Evolutionary conservation across 2,329 filamentous ascomycete genomes (phyloP).

Genomic region (Pyrenophora teres): DNA sequence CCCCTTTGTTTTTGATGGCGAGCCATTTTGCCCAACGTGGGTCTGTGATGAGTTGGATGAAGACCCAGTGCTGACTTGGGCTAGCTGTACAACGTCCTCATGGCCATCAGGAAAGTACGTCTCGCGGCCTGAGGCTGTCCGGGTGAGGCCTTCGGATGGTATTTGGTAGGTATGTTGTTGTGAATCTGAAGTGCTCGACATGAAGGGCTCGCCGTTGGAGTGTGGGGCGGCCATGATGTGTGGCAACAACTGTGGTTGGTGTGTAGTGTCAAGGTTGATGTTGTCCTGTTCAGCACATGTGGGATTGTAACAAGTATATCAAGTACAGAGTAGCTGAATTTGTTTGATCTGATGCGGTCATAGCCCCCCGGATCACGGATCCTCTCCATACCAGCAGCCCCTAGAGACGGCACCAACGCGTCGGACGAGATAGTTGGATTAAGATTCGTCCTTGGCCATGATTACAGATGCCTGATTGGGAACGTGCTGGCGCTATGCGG

Average conservation of each 20-base stretch:
- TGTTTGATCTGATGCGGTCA: slow-evolving; percentile 4
- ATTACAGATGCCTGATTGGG: neutral
- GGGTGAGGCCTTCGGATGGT: slow-evolving; percentile 10
- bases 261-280: slow-evolving; percentile 1
- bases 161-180: slow-evolving; percentile 1
- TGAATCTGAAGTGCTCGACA: slow-evolving; percentile 5
- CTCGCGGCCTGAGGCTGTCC: slow-evolving; percentile 36
- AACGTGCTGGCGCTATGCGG: neutral
- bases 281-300: neutral
- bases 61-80: slow-evolving; percentile 14
- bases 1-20: slow-evolving; percentile 8
- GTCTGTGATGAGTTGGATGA: slow-evolving; percentile 31
- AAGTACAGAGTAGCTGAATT: neutral
- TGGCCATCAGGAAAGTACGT: slow-evolving; percentile 39
- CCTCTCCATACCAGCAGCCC: neutral
- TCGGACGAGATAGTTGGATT: slow-evolving; percentile 3
- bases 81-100: slow-evolving; percentile 19
- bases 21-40: slow-evolving; percentile 16
- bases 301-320: slow-evolving; percentile 2
- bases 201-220: slow-evolving; percentile 11
- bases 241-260: slow-evolving; percentile 3
- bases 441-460: neutral
- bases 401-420: neutral
- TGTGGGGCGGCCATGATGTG: slow-evolving; percentile 22
- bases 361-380: slow-evolving; percentile 6